Base-by-base conservation (phyloP, 2,329 filamentous ascomycete genomes). In the Fusarium sp. region DNA sequence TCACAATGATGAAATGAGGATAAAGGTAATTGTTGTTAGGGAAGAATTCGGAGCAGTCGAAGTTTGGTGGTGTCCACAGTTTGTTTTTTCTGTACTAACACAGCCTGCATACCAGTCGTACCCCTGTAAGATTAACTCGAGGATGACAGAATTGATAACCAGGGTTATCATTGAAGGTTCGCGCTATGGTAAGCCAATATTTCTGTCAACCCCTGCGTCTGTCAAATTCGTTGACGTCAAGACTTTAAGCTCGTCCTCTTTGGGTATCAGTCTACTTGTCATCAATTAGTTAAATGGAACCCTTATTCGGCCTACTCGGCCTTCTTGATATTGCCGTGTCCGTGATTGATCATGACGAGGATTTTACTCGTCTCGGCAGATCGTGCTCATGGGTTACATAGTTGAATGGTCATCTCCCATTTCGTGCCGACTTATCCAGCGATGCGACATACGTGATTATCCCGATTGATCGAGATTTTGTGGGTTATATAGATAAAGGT, bases 171-270 rank as follows among this genome's bases (percentile, higher is more conserved):
- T n/a, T n/a, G n/a, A n/a, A n/a, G n/a, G n/a, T n/a, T n/a, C n/a
- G n/a, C n/a, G n/a, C n/a, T n/a, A n/a, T n/a, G n/a, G n/a, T n/a
- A 8, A 13, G 33, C 7, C 33, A 35, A 9, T 3, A 35, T 21
- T 43, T 51, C 48, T 51, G 36, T 51, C 48, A 43, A 21, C 17
- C 27, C 18, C 3, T 8, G 17, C 11, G 20, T 5, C 21, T n/a
- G 11, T 43, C 36, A 51, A 39, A 43, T 25, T 51, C 65, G 65
- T 68, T 69, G 65, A 68, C 65, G 65, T 68, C 65, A 68, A 57
- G 52, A 67, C 63, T 67, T 53, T 63, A 48, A 29, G 25, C 14
- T 64, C 46, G 14, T 5, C 47, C 21, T n/a, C n/a, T 50, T 50
- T 9, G 18, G 47, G 18, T n/a, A 50, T 50, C 23, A 63, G 58